These are phyloP conservation scores for Stephania yunnanensis DNA, from an alignment of 164 flowering plant genomes.

Conservation along the genomic window DNA sequence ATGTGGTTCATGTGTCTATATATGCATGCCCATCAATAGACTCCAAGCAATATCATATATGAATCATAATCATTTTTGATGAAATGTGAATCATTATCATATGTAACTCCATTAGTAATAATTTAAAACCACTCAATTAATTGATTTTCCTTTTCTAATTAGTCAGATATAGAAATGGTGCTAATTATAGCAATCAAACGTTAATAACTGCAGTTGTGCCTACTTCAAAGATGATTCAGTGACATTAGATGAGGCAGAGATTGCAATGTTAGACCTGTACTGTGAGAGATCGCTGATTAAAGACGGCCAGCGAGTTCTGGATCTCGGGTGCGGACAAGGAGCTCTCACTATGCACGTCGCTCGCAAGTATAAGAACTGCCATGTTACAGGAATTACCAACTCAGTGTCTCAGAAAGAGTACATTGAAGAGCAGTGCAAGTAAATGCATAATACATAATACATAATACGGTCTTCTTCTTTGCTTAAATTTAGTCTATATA, in stretches of 20 bases:
- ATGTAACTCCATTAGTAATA: no score
- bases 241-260: slow-evolving; percentile 15
- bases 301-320: slow-evolving; percentile 13
- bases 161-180: background rate
- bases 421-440: slow-evolving; percentile 15
- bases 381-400: slow-evolving; percentile 7
- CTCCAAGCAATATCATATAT: no score
- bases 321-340: slow-evolving; percentile 15
- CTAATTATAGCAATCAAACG: background rate
- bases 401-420: slow-evolving; percentile 12
- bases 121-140: no score
- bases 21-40: no score
- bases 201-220: background rate
- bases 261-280: slow-evolving; percentile 16
- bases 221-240: slow-evolving; percentile 12
- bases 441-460: background rate
- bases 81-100: no score
- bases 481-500: no score
- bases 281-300: slow-evolving; percentile 11
- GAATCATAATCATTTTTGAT: no score
- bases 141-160: no score
- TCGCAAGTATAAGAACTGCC: slow-evolving; percentile 9
- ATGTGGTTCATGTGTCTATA: no score
- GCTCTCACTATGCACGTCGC: slow-evolving; percentile 9
- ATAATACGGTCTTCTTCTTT: no score